These are phyloP conservation scores for Saccharomyces hybrid DNA, from an alignment of 1,139 yeast species.

Conservation along the genomic window DNA sequence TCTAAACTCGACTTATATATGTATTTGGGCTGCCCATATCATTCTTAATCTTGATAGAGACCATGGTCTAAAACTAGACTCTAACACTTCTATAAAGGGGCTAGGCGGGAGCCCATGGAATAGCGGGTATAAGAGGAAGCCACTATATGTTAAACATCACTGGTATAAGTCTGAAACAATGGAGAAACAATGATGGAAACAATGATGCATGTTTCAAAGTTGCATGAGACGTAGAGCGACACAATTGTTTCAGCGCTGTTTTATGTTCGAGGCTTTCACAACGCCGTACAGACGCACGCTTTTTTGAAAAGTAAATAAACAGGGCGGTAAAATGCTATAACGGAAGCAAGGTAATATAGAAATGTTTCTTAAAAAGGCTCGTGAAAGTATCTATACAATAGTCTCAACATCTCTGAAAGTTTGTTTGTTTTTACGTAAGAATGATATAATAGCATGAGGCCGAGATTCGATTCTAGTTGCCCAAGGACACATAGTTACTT, in stretches of 20 bases:
- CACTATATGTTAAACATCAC: background rate
- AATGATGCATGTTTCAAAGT: background rate
- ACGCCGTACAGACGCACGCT: background rate
- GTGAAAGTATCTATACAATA: background rate
- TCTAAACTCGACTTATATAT: background rate
- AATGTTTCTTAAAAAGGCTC: background rate
- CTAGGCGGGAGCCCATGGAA: background rate
- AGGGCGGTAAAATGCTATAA: too few species aligned
- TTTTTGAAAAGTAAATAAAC: background rate
- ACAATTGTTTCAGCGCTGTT: background rate
- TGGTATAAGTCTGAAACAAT: background rate
- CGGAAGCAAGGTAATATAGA: background rate
- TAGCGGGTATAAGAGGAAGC: background rate
- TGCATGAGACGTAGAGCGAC: background rate
- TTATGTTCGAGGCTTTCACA: background rate
- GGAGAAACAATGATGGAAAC: background rate
- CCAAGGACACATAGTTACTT: constrained; percentile 65
- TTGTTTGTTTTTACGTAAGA: too few species aligned
- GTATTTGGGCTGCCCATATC: background rate
- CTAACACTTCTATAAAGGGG: background rate
- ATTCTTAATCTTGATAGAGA: background rate
- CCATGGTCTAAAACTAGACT: background rate
- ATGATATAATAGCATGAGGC: background rate
- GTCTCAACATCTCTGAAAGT: background rate
- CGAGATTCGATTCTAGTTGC: constrained; percentile 23